phyloP scores from a whole-genome alignment of 768 basidiomycete genomes.

The Pulveroboletus sp. region DNA sequence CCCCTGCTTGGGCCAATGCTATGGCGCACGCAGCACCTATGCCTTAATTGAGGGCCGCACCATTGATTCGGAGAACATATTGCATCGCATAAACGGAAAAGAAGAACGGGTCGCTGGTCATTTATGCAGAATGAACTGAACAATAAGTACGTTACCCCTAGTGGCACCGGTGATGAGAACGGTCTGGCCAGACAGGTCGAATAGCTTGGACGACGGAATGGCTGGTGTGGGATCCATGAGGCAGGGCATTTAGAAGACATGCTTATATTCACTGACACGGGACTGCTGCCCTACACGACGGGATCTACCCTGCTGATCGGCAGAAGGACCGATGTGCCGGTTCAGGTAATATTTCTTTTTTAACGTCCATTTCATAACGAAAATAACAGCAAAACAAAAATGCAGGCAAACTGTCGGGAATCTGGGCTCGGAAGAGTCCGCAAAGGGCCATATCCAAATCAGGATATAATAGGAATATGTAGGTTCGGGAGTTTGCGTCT shows the following conservation, averaged over 20 bases:
- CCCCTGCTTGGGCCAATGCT: constrained; percentile 53
- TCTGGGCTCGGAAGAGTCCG: constrained; percentile 11
- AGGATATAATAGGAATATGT: constrained; percentile 15
- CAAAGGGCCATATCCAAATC: constrained; percentile 17
- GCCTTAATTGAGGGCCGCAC: constrained; percentile 30
- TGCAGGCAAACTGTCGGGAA: constrained; percentile 8
- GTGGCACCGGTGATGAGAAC: constrained; percentile 80
- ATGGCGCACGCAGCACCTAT: constrained; percentile 53
- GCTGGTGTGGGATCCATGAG: constrained; percentile 53
- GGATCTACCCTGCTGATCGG: constrained; percentile 32
- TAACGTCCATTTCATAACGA: neutral
- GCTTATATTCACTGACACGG: constrained; percentile 19
- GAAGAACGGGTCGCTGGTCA: constrained; percentile 9
- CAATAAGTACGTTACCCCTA: constrained; percentile 49
- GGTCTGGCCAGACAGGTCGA: constrained; percentile 60
- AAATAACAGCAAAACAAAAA: constrained; percentile 2
- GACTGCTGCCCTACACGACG: neutral
- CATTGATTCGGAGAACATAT: constrained; percentile 7
- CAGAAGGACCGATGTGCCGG: constrained; percentile 26
- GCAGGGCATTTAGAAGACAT: constrained; percentile 6
- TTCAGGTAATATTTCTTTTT: constrained; percentile 3
- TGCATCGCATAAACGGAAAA: constrained; percentile 11
- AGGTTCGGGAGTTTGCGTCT: constrained; percentile 21
- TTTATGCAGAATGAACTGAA: constrained; percentile 8
- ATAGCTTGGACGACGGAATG: constrained; percentile 50